phyloP scores from a whole-genome alignment of 352 stramenopile species.

The Pythium grandisporangium region DNA sequence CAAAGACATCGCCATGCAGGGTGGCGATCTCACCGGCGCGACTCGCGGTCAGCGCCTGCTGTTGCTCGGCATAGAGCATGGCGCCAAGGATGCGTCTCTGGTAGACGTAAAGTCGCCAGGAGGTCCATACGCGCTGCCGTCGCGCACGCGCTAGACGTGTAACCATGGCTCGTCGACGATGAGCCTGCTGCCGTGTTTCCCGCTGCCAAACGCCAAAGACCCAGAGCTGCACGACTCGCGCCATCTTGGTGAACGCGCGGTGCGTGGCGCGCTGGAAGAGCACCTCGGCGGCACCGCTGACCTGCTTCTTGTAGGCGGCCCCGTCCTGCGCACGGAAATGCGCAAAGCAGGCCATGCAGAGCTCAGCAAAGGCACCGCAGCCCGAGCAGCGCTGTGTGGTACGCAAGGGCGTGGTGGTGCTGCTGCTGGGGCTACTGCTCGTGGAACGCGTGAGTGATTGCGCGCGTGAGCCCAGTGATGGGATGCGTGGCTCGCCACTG shows the following conservation, averaged over 20 bases:
- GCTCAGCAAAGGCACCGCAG: constrained; percentile 52
- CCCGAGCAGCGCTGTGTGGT: constrained; percentile 35
- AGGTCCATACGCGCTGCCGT: constrained; percentile 27
- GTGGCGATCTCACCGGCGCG: constrained; percentile 33
- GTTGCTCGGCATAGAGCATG: constrained; percentile 56
- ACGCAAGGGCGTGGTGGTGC: not conserved
- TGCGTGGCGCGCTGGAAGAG: constrained; percentile 51
- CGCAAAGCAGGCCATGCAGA: constrained; percentile 64
- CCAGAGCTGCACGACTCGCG: constrained; percentile 44
- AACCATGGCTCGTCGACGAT: constrained; percentile 10
- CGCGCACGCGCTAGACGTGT: constrained; percentile 16
- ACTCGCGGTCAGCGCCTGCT: constrained; percentile 33
- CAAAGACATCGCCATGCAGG: constrained; percentile 58
- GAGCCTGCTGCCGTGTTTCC: constrained; percentile 20
- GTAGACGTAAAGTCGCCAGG: constrained; percentile 50
- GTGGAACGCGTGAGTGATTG: too few species aligned
- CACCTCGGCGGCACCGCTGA: constrained; percentile 46
- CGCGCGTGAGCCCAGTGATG: too few species aligned
- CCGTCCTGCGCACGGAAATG: constrained; percentile 52
- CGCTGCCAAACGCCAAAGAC: constrained; percentile 54
- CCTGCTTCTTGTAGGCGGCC: constrained; percentile 53
- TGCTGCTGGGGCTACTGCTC: not conserved
- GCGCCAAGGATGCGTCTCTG: constrained; percentile 55
- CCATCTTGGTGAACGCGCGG: constrained; percentile 47
- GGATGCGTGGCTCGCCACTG: too few species aligned